phyloP scores from a whole-genome alignment of 495 filamentous ascomycete genomes.

The Cercophora sp. region DNA sequence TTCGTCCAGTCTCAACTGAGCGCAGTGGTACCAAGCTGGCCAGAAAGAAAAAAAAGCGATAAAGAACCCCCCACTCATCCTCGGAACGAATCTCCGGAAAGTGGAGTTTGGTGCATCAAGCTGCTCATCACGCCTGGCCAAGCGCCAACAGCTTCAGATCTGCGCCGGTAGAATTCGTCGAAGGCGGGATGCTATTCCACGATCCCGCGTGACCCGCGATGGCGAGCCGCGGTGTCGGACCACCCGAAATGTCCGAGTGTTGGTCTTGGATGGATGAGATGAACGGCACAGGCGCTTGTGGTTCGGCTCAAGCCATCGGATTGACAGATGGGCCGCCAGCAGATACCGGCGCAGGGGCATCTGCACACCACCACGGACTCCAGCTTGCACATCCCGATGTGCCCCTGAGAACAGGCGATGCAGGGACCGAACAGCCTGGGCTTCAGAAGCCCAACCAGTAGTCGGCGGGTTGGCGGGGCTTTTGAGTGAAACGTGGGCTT shows the following conservation, averaged over 20 bases:
- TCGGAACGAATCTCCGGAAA: neutral
- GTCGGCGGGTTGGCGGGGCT: neutral
- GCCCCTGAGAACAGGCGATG: conserved; percentile 6
- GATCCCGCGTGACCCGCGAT: neutral
- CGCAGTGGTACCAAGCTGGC: no score
- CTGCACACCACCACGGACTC: neutral
- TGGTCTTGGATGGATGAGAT: neutral
- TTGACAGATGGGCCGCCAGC: neutral
- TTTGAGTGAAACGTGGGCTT: conserved; percentile 5
- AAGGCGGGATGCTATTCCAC: conserved; percentile 11
- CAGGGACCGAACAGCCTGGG: neutral
- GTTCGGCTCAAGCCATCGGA: neutral
- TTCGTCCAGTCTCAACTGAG: no score
- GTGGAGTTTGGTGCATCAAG: neutral
- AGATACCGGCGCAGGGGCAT: neutral
- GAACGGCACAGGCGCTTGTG: neutral
- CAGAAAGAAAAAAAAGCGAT: neutral
- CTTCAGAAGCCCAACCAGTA: neutral
- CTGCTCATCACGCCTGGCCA: conserved; percentile 4
- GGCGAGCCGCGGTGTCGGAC: neutral
- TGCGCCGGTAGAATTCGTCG: conserved; percentile 14
- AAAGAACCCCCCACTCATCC: neutral
- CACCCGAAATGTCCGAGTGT: neutral
- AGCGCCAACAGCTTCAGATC: conserved; percentile 3
- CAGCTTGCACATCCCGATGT: neutral